phyloP scores from a whole-genome alignment of 495 filamentous ascomycete species.

The Neurospora tetraspora region DNA sequence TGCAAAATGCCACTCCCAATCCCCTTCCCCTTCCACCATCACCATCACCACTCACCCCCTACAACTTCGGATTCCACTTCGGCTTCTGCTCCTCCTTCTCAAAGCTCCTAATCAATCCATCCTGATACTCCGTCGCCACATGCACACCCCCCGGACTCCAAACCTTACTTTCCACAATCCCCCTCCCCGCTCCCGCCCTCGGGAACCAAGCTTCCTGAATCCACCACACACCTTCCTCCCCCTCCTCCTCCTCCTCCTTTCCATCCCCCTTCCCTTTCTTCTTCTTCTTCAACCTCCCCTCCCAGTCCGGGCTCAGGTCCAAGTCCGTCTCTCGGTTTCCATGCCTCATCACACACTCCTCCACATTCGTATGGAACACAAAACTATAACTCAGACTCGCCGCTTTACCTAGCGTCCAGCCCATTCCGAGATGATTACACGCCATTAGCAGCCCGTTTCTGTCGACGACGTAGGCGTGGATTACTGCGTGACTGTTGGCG shows the following conservation, averaged over 20 bases:
- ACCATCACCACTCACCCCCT: neutral
- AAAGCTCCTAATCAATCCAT: constrained; percentile 37
- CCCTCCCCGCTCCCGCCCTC: constrained; percentile 45
- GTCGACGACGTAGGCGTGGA: constrained; percentile 59
- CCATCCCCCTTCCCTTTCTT: constrained; percentile 13
- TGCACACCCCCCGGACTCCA: constrained; percentile 53
- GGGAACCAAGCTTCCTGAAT: constrained; percentile 55
- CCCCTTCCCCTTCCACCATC: too few relatives aligned
- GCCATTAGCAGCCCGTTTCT: constrained; percentile 58
- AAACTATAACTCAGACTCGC: constrained; percentile 53
- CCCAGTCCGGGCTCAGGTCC: constrained; percentile 58
- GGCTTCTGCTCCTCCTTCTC: constrained; percentile 3
- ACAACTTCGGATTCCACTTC: neutral
- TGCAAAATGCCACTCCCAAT: neutral
- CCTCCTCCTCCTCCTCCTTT: neutral
- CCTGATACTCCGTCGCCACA: constrained; percentile 54
- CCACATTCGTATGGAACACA: constrained; percentile 46
- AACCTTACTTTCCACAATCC: constrained; percentile 50
- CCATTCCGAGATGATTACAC: constrained; percentile 48
- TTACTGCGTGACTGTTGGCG: constrained; percentile 49
- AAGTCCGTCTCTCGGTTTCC: constrained; percentile 8
- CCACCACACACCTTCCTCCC: constrained; percentile 49
- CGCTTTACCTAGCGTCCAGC: constrained; percentile 39
- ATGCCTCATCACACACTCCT: constrained; percentile 30
- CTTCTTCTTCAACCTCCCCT: constrained; percentile 42